Percentiles rank a stretch among this genome's conserved stretches.
phyloP scores from a whole-genome alignment of 2,329 filamentous ascomycete genomes.

The Alternaria panax region DNA sequence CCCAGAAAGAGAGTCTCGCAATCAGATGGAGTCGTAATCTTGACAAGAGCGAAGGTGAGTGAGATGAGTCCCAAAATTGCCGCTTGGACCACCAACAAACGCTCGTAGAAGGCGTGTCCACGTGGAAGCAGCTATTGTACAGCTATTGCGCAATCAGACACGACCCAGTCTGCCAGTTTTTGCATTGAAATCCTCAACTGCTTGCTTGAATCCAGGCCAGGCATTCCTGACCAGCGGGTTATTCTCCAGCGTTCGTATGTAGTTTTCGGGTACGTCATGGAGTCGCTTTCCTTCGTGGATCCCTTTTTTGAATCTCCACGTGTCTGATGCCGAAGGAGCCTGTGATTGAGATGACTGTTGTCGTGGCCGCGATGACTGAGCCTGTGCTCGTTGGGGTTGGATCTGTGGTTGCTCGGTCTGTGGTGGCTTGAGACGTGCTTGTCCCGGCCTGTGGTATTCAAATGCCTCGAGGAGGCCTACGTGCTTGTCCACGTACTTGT shows the following conservation, averaged over 20 bases:
- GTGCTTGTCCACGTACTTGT: slow-evolving; percentile 25
- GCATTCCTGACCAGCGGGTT: slow-evolving; percentile 24
- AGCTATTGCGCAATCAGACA: neutral
- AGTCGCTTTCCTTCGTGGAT: slow-evolving; percentile 20
- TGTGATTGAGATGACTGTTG: neutral
- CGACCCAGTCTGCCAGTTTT: slow-evolving; percentile 27
- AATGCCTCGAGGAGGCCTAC: slow-evolving; percentile 32
- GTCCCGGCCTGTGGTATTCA: slow-evolving; percentile 32
- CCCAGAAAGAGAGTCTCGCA: neutral
- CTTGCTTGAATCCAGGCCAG: slow-evolving; percentile 29
- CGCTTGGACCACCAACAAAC: slow-evolving; percentile 5
- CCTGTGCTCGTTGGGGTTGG: slow-evolving; percentile 7
- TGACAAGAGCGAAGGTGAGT: neutral
- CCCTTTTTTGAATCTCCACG: slow-evolving; percentile 15
- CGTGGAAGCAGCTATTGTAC: neutral
- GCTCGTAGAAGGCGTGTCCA: neutral
- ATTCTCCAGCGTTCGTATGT: slow-evolving; percentile 29
- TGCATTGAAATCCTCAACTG: slow-evolving; percentile 29
- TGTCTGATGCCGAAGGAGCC: slow-evolving; percentile 1
- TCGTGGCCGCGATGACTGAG: neutral
- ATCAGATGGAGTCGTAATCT: neutral
- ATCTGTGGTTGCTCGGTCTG: neutral
- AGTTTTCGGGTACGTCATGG: slow-evolving; percentile 28
- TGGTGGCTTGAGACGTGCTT: slow-evolving; percentile 16
- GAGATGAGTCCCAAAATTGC: neutral